Conservation (phyloP, 202 grass and related monocot species). For the Thinopyrum obtusiflorum region DNA sequence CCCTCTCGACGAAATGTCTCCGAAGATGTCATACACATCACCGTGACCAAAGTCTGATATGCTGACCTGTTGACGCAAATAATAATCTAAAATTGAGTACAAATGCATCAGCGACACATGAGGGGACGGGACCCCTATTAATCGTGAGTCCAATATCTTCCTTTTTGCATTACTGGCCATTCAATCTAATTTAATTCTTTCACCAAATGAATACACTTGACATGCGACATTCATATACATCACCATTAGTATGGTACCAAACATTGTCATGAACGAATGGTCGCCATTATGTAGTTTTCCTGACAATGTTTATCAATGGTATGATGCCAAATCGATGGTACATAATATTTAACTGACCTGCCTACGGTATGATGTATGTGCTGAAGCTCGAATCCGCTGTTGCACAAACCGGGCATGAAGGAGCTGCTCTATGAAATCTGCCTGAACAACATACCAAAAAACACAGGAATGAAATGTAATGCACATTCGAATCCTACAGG, state of each 20-base stretch:
- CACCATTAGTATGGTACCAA: background rate
- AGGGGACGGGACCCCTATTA: background rate
- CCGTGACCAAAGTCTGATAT: conserved; percentile 51
- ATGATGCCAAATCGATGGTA: no score
- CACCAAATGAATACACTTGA: background rate
- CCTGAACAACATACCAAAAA: conserved; percentile 38
- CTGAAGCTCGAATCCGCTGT: conserved; percentile 49
- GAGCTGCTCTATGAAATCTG: conserved; percentile 81
- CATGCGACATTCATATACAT: background rate
- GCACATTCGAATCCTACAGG: no score
- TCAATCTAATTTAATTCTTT: background rate
- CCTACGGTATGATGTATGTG: conserved; percentile 34
- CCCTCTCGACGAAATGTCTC: conserved; percentile 58
- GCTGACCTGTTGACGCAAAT: conserved; percentile 34
- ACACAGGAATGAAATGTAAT: no score
- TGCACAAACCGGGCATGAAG: conserved; percentile 65
- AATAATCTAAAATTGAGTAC: conserved; percentile 5
- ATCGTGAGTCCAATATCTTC: background rate
- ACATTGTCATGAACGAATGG: background rate
- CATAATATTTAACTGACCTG: conserved; percentile 35
- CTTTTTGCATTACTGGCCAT: background rate
- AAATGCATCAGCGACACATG: background rate
- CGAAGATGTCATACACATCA: conserved; percentile 69
- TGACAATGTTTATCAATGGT: no score
- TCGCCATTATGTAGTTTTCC: no score